phyloP scores from a whole-genome alignment of 306 rosid genomes.

The Nissolia schottii region DNA sequence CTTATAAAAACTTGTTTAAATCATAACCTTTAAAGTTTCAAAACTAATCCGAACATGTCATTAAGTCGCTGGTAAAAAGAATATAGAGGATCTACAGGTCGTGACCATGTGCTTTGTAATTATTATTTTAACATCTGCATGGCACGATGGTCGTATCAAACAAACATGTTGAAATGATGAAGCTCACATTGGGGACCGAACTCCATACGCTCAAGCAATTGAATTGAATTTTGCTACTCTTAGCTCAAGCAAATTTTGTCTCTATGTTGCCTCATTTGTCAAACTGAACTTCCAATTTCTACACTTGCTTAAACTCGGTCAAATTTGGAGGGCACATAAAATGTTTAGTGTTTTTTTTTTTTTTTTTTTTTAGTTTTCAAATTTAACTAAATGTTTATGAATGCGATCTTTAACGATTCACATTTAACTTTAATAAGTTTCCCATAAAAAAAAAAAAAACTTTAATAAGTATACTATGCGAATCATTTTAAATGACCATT shows the following conservation, averaged over 20 bases:
- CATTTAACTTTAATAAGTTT: not conserved
- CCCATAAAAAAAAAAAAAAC: too few species aligned
- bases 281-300: conserved; percentile 22
- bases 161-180: conserved; percentile 5
- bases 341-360: not conserved
- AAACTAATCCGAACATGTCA: not conserved
- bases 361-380: not conserved
- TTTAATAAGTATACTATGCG: too few species aligned
- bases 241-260: conserved; percentile 6
- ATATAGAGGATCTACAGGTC: not conserved
- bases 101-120: conserved; percentile 11
- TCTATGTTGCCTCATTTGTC: conserved; percentile 28
- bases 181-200: conserved; percentile 39
- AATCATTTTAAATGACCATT: not conserved
- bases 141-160: conserved; percentile 23
- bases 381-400: not conserved
- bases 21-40: not conserved
- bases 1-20: too few species aligned
- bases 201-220: conserved; percentile 33
- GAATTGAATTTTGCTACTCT: conserved; percentile 18
- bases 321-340: not conserved
- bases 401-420: not conserved
- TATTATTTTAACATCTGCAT: conserved; percentile 9
- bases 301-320: not conserved
- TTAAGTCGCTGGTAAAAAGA: not conserved